These are phyloP conservation scores for Ascochyta fabae DNA, from an alignment of 2,329 filamentous ascomycete species.

Conservation along the genomic window DNA sequence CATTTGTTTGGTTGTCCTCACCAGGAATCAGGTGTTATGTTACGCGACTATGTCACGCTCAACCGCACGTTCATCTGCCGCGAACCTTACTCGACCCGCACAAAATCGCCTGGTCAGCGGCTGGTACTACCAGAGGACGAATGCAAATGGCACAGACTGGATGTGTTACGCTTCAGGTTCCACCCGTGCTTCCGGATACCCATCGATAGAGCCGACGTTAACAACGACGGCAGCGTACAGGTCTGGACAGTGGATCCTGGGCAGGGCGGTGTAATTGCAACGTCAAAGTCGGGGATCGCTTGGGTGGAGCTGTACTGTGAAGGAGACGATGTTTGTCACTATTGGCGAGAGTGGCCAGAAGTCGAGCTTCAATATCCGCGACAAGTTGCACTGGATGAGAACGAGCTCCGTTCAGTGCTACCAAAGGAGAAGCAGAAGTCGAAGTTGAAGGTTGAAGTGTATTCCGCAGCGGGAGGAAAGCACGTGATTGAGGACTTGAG, in stretches of 20 bases:
- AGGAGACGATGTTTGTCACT: conserved; percentile 79
- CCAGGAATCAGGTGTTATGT: conserved; percentile 90
- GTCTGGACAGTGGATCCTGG: conserved; percentile 84
- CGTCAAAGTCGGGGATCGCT: conserved; percentile 80
- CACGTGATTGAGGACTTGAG: conserved; percentile 80
- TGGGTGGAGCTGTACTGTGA: conserved; percentile 84
- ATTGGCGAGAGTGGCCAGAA: conserved; percentile 80
- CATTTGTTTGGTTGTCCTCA: conserved; percentile 90
- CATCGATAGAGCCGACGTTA: conserved; percentile 65
- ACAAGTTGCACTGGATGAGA: conserved; percentile 76
- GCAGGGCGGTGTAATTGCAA: conserved; percentile 78
- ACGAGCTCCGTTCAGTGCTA: conserved; percentile 72
- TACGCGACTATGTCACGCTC: conserved; percentile 82
- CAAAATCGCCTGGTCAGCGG: conserved; percentile 78
- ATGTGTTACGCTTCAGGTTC: conserved; percentile 84
- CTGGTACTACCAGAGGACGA: conserved; percentile 79
- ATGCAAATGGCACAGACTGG: conserved; percentile 89
- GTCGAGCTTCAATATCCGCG: conserved; percentile 67
- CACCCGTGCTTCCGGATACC: conserved; percentile 90
- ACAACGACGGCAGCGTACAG: conserved; percentile 77
- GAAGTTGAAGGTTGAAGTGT: conserved; percentile 73
- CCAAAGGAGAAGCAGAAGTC: conserved; percentile 75
- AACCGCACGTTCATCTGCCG: conserved; percentile 82
- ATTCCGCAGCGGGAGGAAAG: conserved; percentile 76
- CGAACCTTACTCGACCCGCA: conserved; percentile 87